A percentile compares a stretch with the other conserved stretches of the same genome.
phyloP scores from a whole-genome alignment of 192 early-diverging fungal species.

The Kappamyces sp. region DNA sequence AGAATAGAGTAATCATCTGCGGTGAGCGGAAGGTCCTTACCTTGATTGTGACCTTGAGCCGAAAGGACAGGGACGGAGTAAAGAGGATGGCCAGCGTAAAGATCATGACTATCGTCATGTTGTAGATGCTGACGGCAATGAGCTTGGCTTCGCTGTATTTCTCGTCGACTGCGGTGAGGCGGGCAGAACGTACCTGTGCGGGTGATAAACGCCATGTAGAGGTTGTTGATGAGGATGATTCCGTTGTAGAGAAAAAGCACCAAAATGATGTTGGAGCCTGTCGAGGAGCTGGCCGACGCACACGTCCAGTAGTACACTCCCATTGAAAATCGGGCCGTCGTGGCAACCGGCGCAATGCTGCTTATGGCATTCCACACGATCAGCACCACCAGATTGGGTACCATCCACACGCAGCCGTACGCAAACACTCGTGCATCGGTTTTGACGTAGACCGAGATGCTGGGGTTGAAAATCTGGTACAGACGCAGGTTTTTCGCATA shows the following conservation, averaged over 20 bases:
- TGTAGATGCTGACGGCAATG: slow-evolving; percentile 5
- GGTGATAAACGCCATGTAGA: slow-evolving; percentile 9
- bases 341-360: no score
- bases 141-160: slow-evolving; percentile 13
- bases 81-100: not conserved
- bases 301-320: slow-evolving; percentile 4
- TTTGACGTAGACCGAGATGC: not conserved
- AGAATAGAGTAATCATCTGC: slow-evolving; percentile 12
- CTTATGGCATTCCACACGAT: no score
- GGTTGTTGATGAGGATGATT: slow-evolving; percentile 1
- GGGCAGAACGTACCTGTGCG: slow-evolving; percentile 1
- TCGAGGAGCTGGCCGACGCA: not conserved
- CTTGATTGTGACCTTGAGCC: not conserved
- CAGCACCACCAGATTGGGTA: no score
- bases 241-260: not conserved
- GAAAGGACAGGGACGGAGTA: not conserved
- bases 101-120: not conserved
- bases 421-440: not conserved
- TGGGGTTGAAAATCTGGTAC: not conserved
- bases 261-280: not conserved
- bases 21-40: not conserved
- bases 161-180: not conserved
- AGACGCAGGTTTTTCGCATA: slow-evolving; percentile 8
- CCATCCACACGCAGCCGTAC: no score
- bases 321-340: not conserved